These are phyloP conservation scores for Sclerotinia trifoliorum DNA, from an alignment of 2,329 filamentous ascomycete genomes.

Conservation along the genomic window DNA sequence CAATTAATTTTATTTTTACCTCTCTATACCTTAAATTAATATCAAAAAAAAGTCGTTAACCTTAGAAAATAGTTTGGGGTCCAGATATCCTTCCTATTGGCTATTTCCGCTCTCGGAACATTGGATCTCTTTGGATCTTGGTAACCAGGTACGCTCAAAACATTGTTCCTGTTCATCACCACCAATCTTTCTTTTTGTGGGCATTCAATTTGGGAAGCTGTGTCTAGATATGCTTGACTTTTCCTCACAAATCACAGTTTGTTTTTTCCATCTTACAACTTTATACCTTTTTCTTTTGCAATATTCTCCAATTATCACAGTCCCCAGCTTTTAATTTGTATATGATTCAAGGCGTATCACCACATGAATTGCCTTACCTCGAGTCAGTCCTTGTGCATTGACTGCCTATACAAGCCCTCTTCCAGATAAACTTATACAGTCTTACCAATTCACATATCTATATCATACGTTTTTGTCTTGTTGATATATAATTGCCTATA, in stretches of 20 bases:
- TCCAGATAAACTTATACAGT: neutral
- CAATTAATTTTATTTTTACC: neutral
- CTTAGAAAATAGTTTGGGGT: neutral
- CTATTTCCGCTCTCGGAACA: neutral
- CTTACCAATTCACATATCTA: neutral
- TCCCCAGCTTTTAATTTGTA: slow-evolving; percentile 1
- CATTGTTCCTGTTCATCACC: slow-evolving; percentile 11
- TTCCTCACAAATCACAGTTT: neutral
- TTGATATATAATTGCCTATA: neutral
- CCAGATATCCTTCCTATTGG: neutral
- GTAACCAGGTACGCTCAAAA: slow-evolving; percentile 14
- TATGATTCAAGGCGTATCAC: neutral
- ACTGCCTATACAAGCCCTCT: slow-evolving; percentile 1
- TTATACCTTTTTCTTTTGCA: neutral
- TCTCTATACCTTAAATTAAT: neutral
- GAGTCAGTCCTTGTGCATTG: slow-evolving; percentile 17
- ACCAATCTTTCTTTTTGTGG: slow-evolving; percentile 6
- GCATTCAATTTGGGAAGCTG: slow-evolving; percentile 5
- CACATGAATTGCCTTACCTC: neutral
- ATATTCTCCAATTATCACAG: neutral
- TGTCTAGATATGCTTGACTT: neutral
- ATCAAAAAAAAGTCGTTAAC: neutral
- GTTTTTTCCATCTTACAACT: neutral
- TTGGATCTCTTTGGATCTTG: slow-evolving; percentile 11
- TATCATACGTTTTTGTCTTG: neutral